A percentile compares a stretch with the other conserved stretches of the same genome.
Evolutionary conservation across 495 filamentous ascomycete species (phyloP).

Genomic region (Lophiotrema nucula): DNA sequence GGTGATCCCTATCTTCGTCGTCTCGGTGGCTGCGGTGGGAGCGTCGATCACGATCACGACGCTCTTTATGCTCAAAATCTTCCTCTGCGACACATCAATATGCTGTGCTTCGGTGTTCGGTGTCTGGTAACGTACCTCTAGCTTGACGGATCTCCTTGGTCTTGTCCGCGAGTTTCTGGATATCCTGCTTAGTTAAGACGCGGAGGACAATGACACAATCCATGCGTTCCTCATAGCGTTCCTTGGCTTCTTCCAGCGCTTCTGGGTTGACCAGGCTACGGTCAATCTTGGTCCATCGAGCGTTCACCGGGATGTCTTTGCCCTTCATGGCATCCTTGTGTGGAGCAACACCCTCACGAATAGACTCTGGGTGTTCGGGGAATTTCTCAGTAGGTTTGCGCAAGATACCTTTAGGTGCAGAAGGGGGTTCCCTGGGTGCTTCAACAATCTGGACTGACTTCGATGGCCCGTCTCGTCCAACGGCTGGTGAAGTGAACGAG

Average conservation of each 20-base stretch:
- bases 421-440: constrained; percentile 37
- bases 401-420: constrained; percentile 66
- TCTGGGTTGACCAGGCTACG: constrained; percentile 79
- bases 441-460: constrained; percentile 42
- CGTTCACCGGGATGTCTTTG: constrained; percentile 69
- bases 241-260: constrained; percentile 70
- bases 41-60: constrained; percentile 13
- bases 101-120: no score
- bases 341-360: constrained; percentile 86
- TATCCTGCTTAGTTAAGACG: constrained; percentile 77
- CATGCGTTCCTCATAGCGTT: constrained; percentile 76
- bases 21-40: constrained; percentile 27
- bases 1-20: constrained; percentile 16
- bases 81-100: constrained; percentile 15
- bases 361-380: constrained; percentile 71
- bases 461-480: background rate
- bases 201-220: constrained; percentile 84
- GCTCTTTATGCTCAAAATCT: constrained; percentile 11
- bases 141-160: constrained; percentile 60
- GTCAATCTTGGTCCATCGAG: constrained; percentile 87
- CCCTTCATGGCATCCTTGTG: constrained; percentile 72
- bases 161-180: constrained; percentile 71
- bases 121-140: constrained; percentile 64
- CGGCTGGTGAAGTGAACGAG: constrained; percentile 7
- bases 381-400: constrained; percentile 72